phyloP scores from a whole-genome alignment of 768 basidiomycete species.

The Collybia sp. region DNA sequence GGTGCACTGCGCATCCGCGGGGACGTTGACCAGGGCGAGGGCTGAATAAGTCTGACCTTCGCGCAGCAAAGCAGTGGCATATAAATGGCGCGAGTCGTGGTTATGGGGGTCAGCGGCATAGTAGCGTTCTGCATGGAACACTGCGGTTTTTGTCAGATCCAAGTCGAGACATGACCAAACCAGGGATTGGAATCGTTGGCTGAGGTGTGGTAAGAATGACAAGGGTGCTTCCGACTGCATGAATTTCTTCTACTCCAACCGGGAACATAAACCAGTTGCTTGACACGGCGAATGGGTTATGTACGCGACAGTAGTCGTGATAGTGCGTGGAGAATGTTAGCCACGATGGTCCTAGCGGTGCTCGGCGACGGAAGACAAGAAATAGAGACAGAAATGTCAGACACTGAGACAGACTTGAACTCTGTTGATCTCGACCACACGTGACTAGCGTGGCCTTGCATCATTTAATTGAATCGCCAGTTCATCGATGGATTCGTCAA shows the following conservation, averaged over 20 bases:
- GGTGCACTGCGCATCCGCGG: slow-evolving; percentile 56
- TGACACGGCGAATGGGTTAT: too few species aligned
- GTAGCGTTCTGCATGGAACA: slow-evolving; percentile 88
- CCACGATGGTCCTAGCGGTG: slow-evolving; percentile 2
- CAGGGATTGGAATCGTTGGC: slow-evolving; percentile 65
- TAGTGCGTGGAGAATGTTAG: too few species aligned
- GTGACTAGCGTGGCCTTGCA: neutral
- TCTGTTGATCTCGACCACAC: neutral
- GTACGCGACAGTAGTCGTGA: too few species aligned
- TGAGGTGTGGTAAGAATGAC: slow-evolving; percentile 50
- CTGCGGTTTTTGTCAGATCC: slow-evolving; percentile 72
- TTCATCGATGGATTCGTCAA: neutral
- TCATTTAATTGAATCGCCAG: neutral
- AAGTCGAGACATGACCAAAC: slow-evolving; percentile 85
- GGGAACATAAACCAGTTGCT: too few species aligned
- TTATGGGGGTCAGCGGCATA: slow-evolving; percentile 62
- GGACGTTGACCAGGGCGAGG: slow-evolving; percentile 59
- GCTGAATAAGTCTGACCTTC: slow-evolving; percentile 75
- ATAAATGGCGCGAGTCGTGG: slow-evolving; percentile 83
- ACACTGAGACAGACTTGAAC: neutral
- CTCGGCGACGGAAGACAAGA: neutral
- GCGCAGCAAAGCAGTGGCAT: slow-evolving; percentile 71
- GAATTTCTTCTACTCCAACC: slow-evolving; percentile 11
- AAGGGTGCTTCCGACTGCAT: slow-evolving; percentile 58
- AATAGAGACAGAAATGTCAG: neutral